Evolutionary conservation across 2,329 filamentous ascomycete species (phyloP), one percentile per base, ranked within the genome.

Genomic region (Epichloe gansuensis): DNA sequence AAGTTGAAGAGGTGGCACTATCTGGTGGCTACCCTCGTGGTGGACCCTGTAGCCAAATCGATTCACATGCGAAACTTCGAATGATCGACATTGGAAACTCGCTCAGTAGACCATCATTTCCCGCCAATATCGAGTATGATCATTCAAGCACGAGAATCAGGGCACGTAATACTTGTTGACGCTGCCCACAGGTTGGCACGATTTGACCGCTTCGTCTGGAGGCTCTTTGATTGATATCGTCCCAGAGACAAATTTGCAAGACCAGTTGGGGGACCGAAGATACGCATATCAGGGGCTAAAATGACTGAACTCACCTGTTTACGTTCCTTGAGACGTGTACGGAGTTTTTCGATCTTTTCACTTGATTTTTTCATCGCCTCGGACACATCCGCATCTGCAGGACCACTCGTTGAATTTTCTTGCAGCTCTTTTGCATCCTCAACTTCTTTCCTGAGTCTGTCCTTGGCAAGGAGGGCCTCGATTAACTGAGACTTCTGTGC

Each of bases 401-500:
- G 49, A 55, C 66, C 57, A 58, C 36, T 64, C 36, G 66, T 62
- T 21, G 60, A 57, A 56, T 61, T 57, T 40, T 70, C 71, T 58
- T 71, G 68, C 51, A 71, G 55, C 55, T 74, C 71, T 51, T 64
- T 70, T 51, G 65, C 64, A 48, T 73, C 71, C 56, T 78, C 76
- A 38, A 74, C 66, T 53, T 78, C 72, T 62, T 77, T 77, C 51
- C 76, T 73, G 51, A 81, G 68, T 63, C 76, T 75, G 54, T 83
- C 79, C 62, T 82, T 82, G 56, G 75, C 73, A 45, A 83, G 69
- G 17, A 83, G 70, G 44, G 77, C 75, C 41, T 79, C 73, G 57
- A 83, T 72, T 25, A 84, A 72, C 60, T 83, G 79, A 46, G 73
- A 72, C 65, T 80, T 78, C 60, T 79, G 74, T 54, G 75, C 71